These are phyloP conservation scores for Leccinum proximum DNA, from an alignment of 1,284 basidiomycete genomes.

Conservation along the genomic window DNA sequence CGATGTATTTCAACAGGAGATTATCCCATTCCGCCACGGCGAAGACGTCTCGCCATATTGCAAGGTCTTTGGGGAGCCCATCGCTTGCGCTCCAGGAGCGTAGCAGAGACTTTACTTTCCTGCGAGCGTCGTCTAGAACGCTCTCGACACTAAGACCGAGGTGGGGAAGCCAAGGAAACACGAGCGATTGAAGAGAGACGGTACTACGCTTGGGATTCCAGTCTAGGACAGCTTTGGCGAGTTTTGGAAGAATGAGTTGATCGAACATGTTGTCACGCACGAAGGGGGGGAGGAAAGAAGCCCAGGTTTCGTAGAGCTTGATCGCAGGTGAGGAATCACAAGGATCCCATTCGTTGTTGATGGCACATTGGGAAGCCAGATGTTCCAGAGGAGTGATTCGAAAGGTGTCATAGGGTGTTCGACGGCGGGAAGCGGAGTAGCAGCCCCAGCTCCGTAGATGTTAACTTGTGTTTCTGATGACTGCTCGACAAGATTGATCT, in stretches of 20 bases:
- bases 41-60: slow-evolving; percentile 85
- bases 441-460: slow-evolving; percentile 48
- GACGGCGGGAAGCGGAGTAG: slow-evolving; percentile 32
- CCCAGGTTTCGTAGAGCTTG: slow-evolving; percentile 88
- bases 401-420: slow-evolving; percentile 89
- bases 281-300: slow-evolving; percentile 83
- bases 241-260: slow-evolving; percentile 92
- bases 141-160: slow-evolving; percentile 79
- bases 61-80: slow-evolving; percentile 71
- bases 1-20: slow-evolving; percentile 85
- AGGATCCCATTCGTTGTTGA: slow-evolving; percentile 94
- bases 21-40: slow-evolving; percentile 85
- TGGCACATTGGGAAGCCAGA: slow-evolving; percentile 93
- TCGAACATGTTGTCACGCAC: slow-evolving; percentile 94
- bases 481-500: slow-evolving; percentile 46
- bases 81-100: slow-evolving; percentile 79
- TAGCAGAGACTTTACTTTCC: slow-evolving; percentile 80
- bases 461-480: slow-evolving; percentile 47
- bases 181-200: slow-evolving; percentile 70
- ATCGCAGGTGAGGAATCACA: slow-evolving; percentile 73
- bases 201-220: slow-evolving; percentile 70
- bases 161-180: slow-evolving; percentile 96
- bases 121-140: slow-evolving; percentile 79
- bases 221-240: slow-evolving; percentile 79
- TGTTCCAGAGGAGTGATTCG: slow-evolving; percentile 91